Evolutionary conservation across 139 green algal species (phyloP), one percentile per base, ranked within the genome.

Genomic region (Pseudopediastrum boryanum): DNA sequence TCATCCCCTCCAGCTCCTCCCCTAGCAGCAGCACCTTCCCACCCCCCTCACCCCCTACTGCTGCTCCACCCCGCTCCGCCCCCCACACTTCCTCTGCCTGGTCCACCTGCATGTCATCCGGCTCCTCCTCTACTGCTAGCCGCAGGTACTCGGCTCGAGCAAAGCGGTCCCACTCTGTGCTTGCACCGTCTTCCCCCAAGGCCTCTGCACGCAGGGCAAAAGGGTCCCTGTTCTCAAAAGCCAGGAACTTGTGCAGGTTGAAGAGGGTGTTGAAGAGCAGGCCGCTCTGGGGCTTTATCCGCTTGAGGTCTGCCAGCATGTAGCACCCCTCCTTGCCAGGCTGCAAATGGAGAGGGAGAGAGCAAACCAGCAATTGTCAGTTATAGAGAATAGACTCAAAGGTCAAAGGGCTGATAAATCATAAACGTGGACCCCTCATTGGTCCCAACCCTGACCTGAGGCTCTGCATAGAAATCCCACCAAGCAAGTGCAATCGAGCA

Each of bases 191-290:
- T 81, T 96, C 92, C 16, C 66, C 75, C 48, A 74, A 33, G 44
- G 72, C 69, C 85, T 90, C 83, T 7, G 83, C 83, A 3, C 87
- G 71, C 76, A 83, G 62, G 4, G 85, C 85, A 64, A 92, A 92
- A 2, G 85, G 85, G 64, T 92, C 85, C 27, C 85, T 86, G 54
- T 96, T 98, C 85, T 99, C 96, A 74, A 96, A 99, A 0, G 88
- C 90, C n/a, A 99, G 89, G 82, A 99, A 99, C 86, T 99, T 99
- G 89, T 97, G 95, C 29, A 99, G 88, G 86, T 99, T 99, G 93
- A 99, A 99, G 1, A 99, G 86, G 36, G 97, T 92, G 84, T 98
- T 99, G 90, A 99, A 99, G 27, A 99, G 89, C 42, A 95, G 94
- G 35, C 89, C 91, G 1, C 91, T 89, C 77, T 97, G 90, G 38